These are phyloP conservation scores for Rhododendron ovatum DNA, from an alignment of 148 eudicot genomes.

Conservation along the genomic window DNA sequence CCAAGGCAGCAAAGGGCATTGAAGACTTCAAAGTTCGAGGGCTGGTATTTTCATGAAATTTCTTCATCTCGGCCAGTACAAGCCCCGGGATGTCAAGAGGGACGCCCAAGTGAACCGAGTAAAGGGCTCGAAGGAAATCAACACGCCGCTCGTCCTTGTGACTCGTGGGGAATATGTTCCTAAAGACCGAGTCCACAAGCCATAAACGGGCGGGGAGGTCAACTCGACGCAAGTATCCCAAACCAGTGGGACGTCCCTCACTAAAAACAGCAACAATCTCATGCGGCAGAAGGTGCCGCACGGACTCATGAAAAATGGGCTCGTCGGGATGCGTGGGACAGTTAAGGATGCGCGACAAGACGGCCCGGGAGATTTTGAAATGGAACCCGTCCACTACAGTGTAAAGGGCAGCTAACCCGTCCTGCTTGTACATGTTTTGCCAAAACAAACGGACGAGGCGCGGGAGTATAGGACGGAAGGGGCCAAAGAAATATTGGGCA, in stretches of 20 bases:
- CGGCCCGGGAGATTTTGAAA: not conserved
- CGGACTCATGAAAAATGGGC: not conserved
- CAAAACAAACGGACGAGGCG: not conserved
- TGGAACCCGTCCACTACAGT: not conserved
- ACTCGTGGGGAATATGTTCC: not conserved
- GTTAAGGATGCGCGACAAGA: not conserved
- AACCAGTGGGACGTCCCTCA: not conserved
- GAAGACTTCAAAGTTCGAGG: not conserved
- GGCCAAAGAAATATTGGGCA: not conserved
- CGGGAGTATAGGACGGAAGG: not conserved
- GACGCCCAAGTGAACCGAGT: not conserved
- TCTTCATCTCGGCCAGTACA: not conserved
- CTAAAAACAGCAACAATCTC: not conserved
- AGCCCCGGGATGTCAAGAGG: not conserved
- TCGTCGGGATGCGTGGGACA: not conserved
- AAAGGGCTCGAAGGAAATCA: not conserved
- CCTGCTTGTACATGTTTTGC: not conserved
- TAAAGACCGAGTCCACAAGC: not conserved
- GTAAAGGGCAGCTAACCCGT: not conserved
- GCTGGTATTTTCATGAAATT: not conserved
- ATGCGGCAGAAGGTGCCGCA: not conserved
- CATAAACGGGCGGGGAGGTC: not conserved
- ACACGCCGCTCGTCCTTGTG: not conserved
- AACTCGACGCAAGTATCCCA: not conserved
- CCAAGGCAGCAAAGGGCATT: not conserved